Evolutionary conservation across 495 filamentous ascomycete genomes (phyloP).

Genomic region (Aspergillus taichungensis): DNA sequence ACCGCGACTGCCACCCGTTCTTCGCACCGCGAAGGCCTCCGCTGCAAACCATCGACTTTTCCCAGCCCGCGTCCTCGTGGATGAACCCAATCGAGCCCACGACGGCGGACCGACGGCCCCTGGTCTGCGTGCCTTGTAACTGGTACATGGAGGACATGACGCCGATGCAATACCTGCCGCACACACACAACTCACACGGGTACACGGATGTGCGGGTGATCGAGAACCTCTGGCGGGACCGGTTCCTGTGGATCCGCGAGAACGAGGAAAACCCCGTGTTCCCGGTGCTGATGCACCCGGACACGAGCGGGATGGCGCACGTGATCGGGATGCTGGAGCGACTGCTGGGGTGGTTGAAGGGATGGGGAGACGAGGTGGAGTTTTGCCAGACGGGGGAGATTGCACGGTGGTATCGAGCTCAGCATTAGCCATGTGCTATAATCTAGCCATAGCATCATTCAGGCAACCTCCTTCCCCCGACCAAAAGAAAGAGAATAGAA

Average conservation of each 20-base stretch:
- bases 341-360: conserved; percentile 45
- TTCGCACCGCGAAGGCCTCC: conserved; percentile 40
- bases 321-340: conserved; percentile 52
- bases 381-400: conserved; percentile 23
- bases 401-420: conserved; percentile 12
- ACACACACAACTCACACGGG: conserved; percentile 42
- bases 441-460: no score
- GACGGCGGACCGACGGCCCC: conserved; percentile 18
- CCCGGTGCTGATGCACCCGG: conserved; percentile 47
- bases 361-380: conserved; percentile 41
- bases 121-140: conserved; percentile 47
- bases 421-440: no score
- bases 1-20: conserved; percentile 47
- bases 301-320: conserved; percentile 56
- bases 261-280: conserved; percentile 35
- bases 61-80: conserved; percentile 41
- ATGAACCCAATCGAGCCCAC: conserved; percentile 43
- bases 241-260: conserved; percentile 36
- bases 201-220: conserved; percentile 44
- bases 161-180: conserved; percentile 44
- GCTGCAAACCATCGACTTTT: conserved; percentile 44
- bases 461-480: no score
- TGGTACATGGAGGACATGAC: conserved; percentile 54
- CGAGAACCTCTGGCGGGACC: conserved; percentile 47
- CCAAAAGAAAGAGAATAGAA: no score